These are phyloP conservation scores for Botrytis medusae DNA, from an alignment of 2,329 filamentous ascomycete genomes.

Conservation along the genomic window DNA sequence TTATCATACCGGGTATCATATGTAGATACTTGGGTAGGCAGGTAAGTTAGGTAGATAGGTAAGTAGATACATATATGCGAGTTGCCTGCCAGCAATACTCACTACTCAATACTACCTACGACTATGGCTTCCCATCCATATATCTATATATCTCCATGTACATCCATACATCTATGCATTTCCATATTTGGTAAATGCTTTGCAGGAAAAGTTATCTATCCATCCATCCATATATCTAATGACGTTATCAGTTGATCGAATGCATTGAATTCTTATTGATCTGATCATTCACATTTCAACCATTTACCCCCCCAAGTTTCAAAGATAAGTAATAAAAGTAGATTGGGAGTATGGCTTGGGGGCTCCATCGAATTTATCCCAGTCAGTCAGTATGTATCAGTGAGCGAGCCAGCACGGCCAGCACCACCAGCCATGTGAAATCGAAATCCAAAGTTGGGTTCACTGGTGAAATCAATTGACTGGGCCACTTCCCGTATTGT, in stretches of 20 bases:
- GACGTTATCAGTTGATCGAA: slow-evolving; percentile 17
- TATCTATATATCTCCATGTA: neutral
- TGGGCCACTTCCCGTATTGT: neutral
- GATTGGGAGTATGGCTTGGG: neutral
- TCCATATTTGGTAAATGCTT: neutral
- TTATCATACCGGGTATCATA: too few relatives aligned
- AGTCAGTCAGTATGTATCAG: neutral
- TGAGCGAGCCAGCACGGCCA: neutral
- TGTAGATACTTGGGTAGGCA: too few relatives aligned
- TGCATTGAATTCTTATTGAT: slow-evolving; percentile 22
- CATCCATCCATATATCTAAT: neutral
- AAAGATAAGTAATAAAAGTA: neutral
- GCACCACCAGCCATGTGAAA: neutral
- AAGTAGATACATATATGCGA: too few relatives aligned
- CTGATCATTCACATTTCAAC: slow-evolving; percentile 14
- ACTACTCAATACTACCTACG: neutral
- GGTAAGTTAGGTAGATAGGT: too few relatives aligned
- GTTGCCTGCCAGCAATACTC: neutral
- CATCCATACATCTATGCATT: too few relatives aligned
- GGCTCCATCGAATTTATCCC: neutral
- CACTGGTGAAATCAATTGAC: neutral
- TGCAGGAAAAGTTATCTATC: neutral
- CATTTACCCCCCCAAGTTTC: slow-evolving; percentile 17
- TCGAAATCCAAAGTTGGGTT: neutral
- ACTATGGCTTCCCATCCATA: neutral